These are phyloP conservation scores for Botrytis fragariae DNA, from an alignment of 2,329 filamentous ascomycete species.

Conservation along the genomic window DNA sequence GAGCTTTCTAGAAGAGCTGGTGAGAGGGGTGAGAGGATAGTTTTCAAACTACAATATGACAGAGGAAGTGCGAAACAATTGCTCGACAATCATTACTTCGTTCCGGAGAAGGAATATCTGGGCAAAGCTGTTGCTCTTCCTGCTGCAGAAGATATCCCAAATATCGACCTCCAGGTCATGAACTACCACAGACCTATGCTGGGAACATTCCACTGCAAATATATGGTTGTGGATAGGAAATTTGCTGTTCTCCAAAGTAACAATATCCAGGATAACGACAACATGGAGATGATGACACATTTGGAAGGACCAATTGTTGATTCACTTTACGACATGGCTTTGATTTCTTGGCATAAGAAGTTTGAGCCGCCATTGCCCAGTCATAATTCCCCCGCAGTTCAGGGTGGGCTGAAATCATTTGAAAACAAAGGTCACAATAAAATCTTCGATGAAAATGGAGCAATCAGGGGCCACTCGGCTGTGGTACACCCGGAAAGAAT, in stretches of 20 bases:
- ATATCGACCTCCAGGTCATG: constrained; percentile 69
- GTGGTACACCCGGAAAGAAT: constrained; percentile 25
- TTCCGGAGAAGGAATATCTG: constrained; percentile 57
- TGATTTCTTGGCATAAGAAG: constrained; percentile 68
- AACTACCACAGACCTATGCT: constrained; percentile 69
- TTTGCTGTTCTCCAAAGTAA: constrained; percentile 73
- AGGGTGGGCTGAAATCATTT: constrained; percentile 32
- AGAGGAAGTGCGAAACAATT: constrained; percentile 64
- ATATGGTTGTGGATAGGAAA: constrained; percentile 71
- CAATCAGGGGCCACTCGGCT: constrained; percentile 36
- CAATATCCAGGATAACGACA: constrained; percentile 77
- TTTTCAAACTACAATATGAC: constrained; percentile 76
- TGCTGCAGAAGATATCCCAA: constrained; percentile 61
- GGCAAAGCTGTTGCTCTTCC: constrained; percentile 60
- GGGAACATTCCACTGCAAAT: constrained; percentile 76
- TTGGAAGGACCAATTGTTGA: constrained; percentile 76
- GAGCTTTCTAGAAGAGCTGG: constrained; percentile 68
- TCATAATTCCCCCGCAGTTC: constrained; percentile 48
- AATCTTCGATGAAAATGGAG: constrained; percentile 37
- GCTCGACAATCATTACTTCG: constrained; percentile 61
- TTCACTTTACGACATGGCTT: constrained; percentile 69
- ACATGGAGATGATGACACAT: constrained; percentile 77
- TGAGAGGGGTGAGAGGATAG: constrained; percentile 52
- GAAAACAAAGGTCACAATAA: constrained; percentile 27
- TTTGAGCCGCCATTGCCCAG: constrained; percentile 60